These are phyloP conservation scores for Blastobotrys malaysiensis DNA, from an alignment of 1,139 yeast species.

Conservation along the genomic window DNA sequence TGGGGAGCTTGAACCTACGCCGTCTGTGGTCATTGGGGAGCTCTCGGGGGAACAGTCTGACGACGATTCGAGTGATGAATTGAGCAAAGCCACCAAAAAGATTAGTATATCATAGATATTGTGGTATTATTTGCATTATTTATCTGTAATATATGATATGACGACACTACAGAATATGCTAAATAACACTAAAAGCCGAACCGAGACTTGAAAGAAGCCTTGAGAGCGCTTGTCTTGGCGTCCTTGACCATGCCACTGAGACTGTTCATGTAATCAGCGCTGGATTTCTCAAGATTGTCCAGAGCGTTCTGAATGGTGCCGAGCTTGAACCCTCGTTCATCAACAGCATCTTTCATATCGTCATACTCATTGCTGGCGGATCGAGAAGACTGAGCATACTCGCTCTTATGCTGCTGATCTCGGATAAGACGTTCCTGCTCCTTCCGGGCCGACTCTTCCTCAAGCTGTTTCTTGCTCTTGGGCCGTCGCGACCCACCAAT, in stretches of 20 bases:
- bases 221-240: slow-evolving; percentile 25
- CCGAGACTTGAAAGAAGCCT: slow-evolving; percentile 29
- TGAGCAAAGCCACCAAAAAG: not conserved
- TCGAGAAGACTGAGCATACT: slow-evolving; percentile 4
- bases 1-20: not conserved
- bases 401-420: not conserved
- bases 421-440: slow-evolving; percentile 22
- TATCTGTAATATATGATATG: slow-evolving; percentile 1
- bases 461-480: slow-evolving; percentile 29
- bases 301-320: slow-evolving; percentile 30
- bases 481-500: slow-evolving; percentile 40
- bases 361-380: slow-evolving; percentile 3
- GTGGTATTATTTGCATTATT: not conserved
- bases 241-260: slow-evolving; percentile 27
- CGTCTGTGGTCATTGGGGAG: not conserved
- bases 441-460: slow-evolving; percentile 22
- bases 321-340: slow-evolving; percentile 15
- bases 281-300: slow-evolving; percentile 30
- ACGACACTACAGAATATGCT: too few relatives aligned
- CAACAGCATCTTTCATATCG: slow-evolving; percentile 9
- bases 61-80: slow-evolving; percentile 11
- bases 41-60: slow-evolving; percentile 5
- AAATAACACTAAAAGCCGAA: slow-evolving; percentile 21
- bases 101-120: not conserved
- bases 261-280: slow-evolving; percentile 29